Evolutionary conservation across 176 grass and related monocot genomes (phyloP).

Genomic region (Pontederia paniculata): DNA sequence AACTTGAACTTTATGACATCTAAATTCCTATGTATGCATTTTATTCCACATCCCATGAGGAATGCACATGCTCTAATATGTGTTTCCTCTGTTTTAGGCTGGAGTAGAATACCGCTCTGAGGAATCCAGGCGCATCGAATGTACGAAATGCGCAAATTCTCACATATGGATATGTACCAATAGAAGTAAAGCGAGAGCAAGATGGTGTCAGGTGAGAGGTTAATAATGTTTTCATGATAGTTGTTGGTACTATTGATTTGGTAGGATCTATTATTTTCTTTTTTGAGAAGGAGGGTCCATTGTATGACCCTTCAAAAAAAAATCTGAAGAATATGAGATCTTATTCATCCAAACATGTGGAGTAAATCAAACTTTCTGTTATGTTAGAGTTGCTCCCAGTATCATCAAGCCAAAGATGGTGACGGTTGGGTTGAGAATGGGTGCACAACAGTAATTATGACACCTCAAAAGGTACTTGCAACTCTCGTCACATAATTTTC

Average conservation of each 20-base stretch:
- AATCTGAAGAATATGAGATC: conserved; percentile 7
- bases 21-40: conserved; percentile 3
- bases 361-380: conserved; percentile 18
- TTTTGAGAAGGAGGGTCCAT: too few relatives aligned
- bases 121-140: conserved; percentile 92
- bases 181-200: conserved; percentile 80
- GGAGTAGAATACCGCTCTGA: conserved; percentile 82
- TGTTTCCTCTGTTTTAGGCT: conserved; percentile 32
- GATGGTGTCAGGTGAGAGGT: conserved; percentile 80
- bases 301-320: too few relatives aligned
- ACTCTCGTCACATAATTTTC: background rate
- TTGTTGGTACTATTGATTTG: too few relatives aligned
- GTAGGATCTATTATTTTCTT: conserved; percentile 12
- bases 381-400: conserved; percentile 66
- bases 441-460: conserved; percentile 31
- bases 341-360: background rate
- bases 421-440: conserved; percentile 96
- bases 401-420: conserved; percentile 92
- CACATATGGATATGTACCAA: conserved; percentile 99
- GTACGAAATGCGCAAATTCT: conserved; percentile 91
- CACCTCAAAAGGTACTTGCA: conserved; percentile 47
- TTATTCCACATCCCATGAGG: background rate
- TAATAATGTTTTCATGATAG: conserved; percentile 3
- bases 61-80: conserved; percentile 11
- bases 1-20: background rate